Percentiles rank a stretch among this genome's conserved stretches.
These are phyloP conservation scores for Kokia cookei DNA, from an alignment of 441 rosid genomes.

Conservation along the genomic window DNA sequence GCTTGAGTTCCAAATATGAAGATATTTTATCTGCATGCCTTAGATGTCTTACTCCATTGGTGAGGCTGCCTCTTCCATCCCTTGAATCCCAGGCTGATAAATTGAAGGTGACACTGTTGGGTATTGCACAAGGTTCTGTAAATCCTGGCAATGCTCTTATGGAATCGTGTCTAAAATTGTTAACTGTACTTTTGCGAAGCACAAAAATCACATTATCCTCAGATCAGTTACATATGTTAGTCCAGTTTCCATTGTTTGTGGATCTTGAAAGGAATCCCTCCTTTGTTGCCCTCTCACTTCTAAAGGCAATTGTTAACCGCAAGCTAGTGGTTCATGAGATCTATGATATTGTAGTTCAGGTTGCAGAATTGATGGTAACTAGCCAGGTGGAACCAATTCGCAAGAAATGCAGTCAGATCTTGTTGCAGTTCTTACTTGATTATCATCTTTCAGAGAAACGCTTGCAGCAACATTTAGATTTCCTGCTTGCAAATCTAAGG, in stretches of 20 bases:
- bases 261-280: conserved; percentile 83
- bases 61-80: conserved; percentile 79
- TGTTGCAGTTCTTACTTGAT: conserved; percentile 72
- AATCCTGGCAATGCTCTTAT: conserved; percentile 54
- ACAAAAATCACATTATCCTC: conserved; percentile 60
- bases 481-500: conserved; percentile 69
- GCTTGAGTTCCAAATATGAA: conserved; percentile 87
- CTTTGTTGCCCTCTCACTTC: conserved; percentile 61
- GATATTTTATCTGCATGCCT: conserved; percentile 70
- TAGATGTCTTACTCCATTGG: conserved; percentile 67
- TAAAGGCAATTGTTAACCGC: conserved; percentile 71
- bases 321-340: conserved; percentile 86
- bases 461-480: conserved; percentile 60
- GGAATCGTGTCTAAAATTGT: conserved; percentile 80
- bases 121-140: conserved; percentile 61
- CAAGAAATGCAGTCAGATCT: conserved; percentile 73
- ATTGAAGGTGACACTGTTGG: conserved; percentile 65
- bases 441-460: conserved; percentile 67
- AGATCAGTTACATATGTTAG: conserved; percentile 61
- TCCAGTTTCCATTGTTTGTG: conserved; percentile 81
- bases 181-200: conserved; percentile 69
- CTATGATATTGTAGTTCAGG: conserved; percentile 61
- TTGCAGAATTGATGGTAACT: conserved; percentile 79
- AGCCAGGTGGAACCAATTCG: conserved; percentile 74
- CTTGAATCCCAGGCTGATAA: conserved; percentile 71